These are phyloP conservation scores for Phytophthora pinifolia DNA, from an alignment of 352 stramenopile genomes.

Conservation along the genomic window DNA sequence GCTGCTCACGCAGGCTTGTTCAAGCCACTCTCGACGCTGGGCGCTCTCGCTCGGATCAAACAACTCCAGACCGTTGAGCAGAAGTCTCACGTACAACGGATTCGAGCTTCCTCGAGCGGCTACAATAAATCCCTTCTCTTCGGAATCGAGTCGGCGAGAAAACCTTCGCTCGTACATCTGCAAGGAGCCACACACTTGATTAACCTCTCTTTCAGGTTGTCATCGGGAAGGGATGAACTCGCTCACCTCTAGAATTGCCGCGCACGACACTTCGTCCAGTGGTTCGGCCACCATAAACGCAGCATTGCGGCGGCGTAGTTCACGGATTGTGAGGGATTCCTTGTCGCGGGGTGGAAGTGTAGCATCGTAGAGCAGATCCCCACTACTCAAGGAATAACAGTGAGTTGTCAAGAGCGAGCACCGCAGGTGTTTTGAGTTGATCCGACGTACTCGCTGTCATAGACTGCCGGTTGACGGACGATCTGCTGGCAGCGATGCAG, in stretches of 20 bases:
- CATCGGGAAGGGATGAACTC: not conserved
- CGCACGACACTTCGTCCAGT: slow-evolving; percentile 66
- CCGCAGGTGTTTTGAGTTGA: not conserved
- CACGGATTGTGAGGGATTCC: slow-evolving; percentile 73
- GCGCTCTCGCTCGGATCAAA: slow-evolving; percentile 36
- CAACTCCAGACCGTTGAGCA: slow-evolving; percentile 62
- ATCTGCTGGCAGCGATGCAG: slow-evolving; percentile 45
- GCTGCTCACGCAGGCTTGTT: slow-evolving; percentile 32
- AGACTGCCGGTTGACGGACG: slow-evolving; percentile 50
- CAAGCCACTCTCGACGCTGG: slow-evolving; percentile 45
- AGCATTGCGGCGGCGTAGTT: slow-evolving; percentile 62
- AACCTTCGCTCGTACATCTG: slow-evolving; percentile 43
- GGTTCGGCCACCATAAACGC: slow-evolving; percentile 70
- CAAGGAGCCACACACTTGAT: not conserved
- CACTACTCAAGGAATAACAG: slow-evolving; percentile 26
- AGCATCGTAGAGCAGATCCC: slow-evolving; percentile 70
- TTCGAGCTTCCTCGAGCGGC: slow-evolving; percentile 57
- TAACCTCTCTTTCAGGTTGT: not conserved
- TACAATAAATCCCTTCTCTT: slow-evolving; percentile 52
- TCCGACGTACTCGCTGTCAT: slow-evolving; percentile 59
- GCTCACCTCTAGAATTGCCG: slow-evolving; percentile 52
- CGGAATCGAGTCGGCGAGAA: slow-evolving; percentile 19
- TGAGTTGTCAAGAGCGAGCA: not conserved
- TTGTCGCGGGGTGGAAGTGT: slow-evolving; percentile 37
- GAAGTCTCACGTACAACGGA: slow-evolving; percentile 62